A percentile compares a stretch with the other conserved stretches of the same genome.
Evolutionary conservation across 805 yeast species (phyloP).

Genomic region (Grigorovia yakushimaensis): DNA sequence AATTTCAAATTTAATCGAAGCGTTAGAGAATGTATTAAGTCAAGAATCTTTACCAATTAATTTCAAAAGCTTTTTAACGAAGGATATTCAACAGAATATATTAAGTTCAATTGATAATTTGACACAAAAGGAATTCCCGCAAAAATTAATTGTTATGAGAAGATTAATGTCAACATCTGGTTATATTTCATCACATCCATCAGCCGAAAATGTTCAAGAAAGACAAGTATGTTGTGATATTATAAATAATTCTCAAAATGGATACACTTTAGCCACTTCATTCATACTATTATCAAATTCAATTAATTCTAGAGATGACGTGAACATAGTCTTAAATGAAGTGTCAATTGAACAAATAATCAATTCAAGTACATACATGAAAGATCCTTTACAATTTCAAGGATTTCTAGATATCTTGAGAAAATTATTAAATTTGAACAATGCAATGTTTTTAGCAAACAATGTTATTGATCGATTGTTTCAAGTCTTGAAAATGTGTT

Average conservation of each 20-base stretch:
- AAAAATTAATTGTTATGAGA: conserved; percentile 26
- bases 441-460: conserved; percentile 13
- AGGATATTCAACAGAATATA: conserved; percentile 12
- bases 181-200: conserved; percentile 19
- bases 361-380: conserved; percentile 7
- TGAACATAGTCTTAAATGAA: conserved; percentile 8
- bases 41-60: conserved; percentile 10
- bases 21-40: conserved; percentile 14
- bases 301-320: conserved; percentile 15
- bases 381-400: conserved; percentile 27
- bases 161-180: conserved; percentile 20
- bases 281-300: conserved; percentile 22
- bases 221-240: conserved; percentile 9
- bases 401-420: conserved; percentile 23
- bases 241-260: conserved; percentile 8
- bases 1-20: conserved; percentile 12
- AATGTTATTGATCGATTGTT: conserved; percentile 9
- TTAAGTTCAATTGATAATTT: conserved; percentile 12
- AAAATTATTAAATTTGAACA: conserved; percentile 19
- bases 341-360: conserved; percentile 12
- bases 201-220: conserved; percentile 17
- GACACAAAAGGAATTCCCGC: conserved; percentile 13
- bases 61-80: conserved; percentile 4
- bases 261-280: conserved; percentile 20
- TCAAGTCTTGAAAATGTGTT: conserved; percentile 12